phyloP scores from a whole-genome alignment of 2,329 filamentous ascomycete genomes.

The Fusarium aywerte region DNA sequence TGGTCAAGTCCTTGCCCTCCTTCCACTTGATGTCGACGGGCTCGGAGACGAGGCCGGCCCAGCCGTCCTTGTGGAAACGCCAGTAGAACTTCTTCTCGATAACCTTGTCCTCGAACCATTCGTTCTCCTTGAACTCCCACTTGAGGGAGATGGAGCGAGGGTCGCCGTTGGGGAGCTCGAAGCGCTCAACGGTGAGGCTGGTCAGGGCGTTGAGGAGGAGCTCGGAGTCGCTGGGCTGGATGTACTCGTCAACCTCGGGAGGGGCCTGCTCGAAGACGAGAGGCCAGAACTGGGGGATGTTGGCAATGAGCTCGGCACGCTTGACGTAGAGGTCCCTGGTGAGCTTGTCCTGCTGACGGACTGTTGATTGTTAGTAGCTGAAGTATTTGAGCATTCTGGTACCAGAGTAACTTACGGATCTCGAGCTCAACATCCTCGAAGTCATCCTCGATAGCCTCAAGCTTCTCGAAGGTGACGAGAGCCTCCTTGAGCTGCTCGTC shows the following conservation, averaged over 20 bases:
- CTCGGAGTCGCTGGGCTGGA: slow-evolving; percentile 81
- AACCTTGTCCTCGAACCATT: slow-evolving; percentile 80
- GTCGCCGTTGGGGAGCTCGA: slow-evolving; percentile 81
- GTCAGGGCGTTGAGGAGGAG: slow-evolving; percentile 76
- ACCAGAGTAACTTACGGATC: slow-evolving; percentile 70
- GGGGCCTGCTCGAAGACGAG: slow-evolving; percentile 90
- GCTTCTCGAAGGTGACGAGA: slow-evolving; percentile 75
- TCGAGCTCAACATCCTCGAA: slow-evolving; percentile 87
- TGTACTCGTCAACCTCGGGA: slow-evolving; percentile 85
- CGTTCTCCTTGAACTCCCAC: slow-evolving; percentile 84
- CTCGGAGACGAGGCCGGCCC: slow-evolving; percentile 84
- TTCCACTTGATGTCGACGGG: slow-evolving; percentile 92
- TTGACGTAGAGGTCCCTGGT: slow-evolving; percentile 78
- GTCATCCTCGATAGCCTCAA: slow-evolving; percentile 82
- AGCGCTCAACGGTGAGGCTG: slow-evolving; percentile 78
- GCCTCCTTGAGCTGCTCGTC: slow-evolving; percentile 49
- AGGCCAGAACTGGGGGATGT: slow-evolving; percentile 93
- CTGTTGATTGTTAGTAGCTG: slow-evolving; percentile 56
- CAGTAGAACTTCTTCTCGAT: slow-evolving; percentile 95
- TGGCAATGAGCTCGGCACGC: slow-evolving; percentile 74
- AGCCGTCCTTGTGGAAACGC: slow-evolving; percentile 74
- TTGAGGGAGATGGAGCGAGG: slow-evolving; percentile 82
- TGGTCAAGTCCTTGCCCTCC: slow-evolving; percentile 80
- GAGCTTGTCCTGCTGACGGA: slow-evolving; percentile 77
- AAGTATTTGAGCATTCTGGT: neutral